Conservation (phyloP, 116 monocot genomes). For the Posidonia oceanica region DNA sequence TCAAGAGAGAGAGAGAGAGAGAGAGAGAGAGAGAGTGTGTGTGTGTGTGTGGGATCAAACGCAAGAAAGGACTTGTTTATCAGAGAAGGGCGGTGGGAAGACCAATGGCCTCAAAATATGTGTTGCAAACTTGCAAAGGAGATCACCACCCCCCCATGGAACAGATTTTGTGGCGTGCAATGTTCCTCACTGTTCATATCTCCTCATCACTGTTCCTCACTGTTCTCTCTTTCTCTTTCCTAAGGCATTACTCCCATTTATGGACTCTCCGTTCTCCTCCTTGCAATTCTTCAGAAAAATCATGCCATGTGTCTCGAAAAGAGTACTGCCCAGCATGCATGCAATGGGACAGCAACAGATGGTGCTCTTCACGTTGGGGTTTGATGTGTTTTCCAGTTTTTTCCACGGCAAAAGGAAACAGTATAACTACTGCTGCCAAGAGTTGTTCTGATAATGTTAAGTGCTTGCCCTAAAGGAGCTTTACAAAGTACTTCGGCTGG, state of each 20-base stretch:
- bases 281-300: not conserved
- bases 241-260: not conserved
- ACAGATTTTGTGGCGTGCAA: not conserved
- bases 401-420: not conserved
- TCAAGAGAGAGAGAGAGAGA: no score
- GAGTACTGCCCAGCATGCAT: slow-evolving; percentile 1
- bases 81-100: slow-evolving; percentile 1
- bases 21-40: no score
- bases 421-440: no score
- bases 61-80: no score
- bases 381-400: not conserved
- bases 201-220: not conserved
- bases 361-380: not conserved
- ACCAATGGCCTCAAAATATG: not conserved
- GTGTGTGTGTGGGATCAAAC: no score
- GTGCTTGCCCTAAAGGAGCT: no score
- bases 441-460: no score
- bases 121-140: not conserved
- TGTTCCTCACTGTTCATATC: not conserved
- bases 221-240: not conserved
- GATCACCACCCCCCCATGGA: not conserved
- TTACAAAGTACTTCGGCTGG: no score
- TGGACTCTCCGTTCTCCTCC: not conserved
- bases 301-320: not conserved
- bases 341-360: slow-evolving; percentile 6